A percentile compares a stretch with the other conserved stretches of the same genome.
Evolutionary conservation across 129 eudicot species (phyloP).

Genomic region (Glebionis coronaria): DNA sequence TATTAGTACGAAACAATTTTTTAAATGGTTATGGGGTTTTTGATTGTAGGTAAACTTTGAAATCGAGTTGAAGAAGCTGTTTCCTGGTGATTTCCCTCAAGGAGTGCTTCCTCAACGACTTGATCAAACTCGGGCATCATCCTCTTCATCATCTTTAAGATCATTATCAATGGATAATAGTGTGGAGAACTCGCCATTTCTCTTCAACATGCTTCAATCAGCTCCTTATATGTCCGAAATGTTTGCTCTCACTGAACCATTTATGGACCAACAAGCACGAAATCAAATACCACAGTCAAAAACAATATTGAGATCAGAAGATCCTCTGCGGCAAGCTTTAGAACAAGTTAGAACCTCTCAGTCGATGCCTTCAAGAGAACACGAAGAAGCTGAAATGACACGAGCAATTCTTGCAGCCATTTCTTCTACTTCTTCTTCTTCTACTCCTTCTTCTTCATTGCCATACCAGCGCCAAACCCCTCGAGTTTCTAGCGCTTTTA

Average conservation of each 20-base stretch:
- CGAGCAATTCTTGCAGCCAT: conserved; percentile 64
- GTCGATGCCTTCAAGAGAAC: conserved; percentile 46
- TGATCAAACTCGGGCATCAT: conserved; percentile 42
- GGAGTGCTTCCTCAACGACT: conserved; percentile 21
- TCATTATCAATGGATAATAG: conserved; percentile 63
- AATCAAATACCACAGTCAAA: conserved; percentile 26
- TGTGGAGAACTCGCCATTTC: conserved; percentile 40
- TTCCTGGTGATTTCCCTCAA: conserved; percentile 49
- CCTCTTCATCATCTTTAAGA: conserved; percentile 60
- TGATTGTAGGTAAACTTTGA: conserved; percentile 48
- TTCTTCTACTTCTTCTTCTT: conserved; percentile 38
- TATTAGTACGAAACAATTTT: background rate
- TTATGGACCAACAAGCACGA: conserved; percentile 14
- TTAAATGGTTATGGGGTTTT: background rate
- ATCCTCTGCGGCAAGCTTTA: conserved; percentile 37
- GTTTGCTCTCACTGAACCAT: conserved; percentile 13
- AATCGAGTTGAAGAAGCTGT: conserved; percentile 44
- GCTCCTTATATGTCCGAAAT: conserved; percentile 21
- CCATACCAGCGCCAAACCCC: conserved; percentile 26
- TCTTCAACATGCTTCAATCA: conserved; percentile 38
- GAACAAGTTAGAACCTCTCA: conserved; percentile 36
- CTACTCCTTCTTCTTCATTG: conserved; percentile 34
- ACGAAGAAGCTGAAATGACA: conserved; percentile 64
- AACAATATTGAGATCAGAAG: conserved; percentile 12
- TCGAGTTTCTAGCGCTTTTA: conserved; percentile 49